A percentile compares a stretch with the other conserved stretches of the same genome.
These are phyloP conservation scores for Coffea humblotiana DNA, from an alignment of 305 asterid species.

Conservation along the genomic window DNA sequence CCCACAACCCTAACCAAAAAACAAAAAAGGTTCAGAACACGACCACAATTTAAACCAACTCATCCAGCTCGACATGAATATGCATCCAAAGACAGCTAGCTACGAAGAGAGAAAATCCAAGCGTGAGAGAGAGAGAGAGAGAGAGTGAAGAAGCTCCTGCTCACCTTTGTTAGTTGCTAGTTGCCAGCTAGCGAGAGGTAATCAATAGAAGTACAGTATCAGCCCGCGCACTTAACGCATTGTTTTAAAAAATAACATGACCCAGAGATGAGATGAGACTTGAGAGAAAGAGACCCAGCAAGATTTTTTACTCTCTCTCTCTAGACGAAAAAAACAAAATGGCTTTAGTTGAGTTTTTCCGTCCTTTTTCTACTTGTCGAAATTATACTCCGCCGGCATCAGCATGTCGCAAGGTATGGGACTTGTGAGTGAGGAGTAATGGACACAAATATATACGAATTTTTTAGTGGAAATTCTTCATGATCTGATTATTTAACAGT, in stretches of 20 bases:
- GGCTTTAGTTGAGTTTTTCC: not conserved
- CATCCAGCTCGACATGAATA: too few species aligned
- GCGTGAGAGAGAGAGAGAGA: not conserved
- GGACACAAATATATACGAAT: too few species aligned
- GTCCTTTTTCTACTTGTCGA: too few species aligned
- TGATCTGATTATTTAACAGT: too few species aligned
- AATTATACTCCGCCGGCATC: too few species aligned
- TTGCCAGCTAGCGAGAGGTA: not conserved
- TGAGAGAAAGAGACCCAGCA: not conserved
- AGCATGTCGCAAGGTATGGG: too few species aligned
- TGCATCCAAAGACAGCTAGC: not conserved
- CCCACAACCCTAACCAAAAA: constrained; percentile 41
- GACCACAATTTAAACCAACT: not conserved
- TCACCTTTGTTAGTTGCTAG: constrained; percentile 12
- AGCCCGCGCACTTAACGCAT: constrained; percentile 51
- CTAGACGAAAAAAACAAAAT: constrained; percentile 22
- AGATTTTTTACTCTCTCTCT: constrained; percentile 31
- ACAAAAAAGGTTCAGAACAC: not conserved
- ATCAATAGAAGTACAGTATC: not conserved
- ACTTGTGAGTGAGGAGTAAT: too few species aligned
- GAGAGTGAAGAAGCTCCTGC: too few species aligned
- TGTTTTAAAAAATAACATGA: not conserved
- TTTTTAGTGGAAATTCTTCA: too few species aligned
- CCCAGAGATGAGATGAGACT: too few species aligned
- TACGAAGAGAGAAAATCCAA: not conserved